Percentiles rank a stretch among this genome's conserved stretches.
phyloP scores from a whole-genome alignment of 108 stramenopile species.

The Nitzschia sp. region DNA sequence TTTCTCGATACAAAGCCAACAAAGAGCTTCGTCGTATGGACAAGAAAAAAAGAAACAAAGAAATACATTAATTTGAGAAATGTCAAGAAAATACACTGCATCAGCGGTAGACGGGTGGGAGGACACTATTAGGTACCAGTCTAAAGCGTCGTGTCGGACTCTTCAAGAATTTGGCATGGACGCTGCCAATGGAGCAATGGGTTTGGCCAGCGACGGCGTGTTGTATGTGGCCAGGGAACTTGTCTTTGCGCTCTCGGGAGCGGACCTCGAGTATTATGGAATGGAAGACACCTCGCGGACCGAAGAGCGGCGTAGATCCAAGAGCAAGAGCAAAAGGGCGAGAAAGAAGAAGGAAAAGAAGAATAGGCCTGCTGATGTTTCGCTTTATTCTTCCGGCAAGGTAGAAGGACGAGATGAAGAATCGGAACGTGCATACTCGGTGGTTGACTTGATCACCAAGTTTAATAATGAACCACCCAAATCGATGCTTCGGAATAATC shows the following conservation, averaged over 20 bases:
- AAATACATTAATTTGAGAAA: too few species aligned
- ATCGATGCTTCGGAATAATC: background rate
- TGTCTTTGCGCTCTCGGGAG: slow-evolving; percentile 3
- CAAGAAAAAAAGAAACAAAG: too few species aligned
- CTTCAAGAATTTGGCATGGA: background rate
- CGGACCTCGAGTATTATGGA: slow-evolving; percentile 3
- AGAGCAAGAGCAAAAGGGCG: background rate
- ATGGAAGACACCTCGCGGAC: background rate
- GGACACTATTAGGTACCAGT: too few species aligned
- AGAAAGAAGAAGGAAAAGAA: background rate
- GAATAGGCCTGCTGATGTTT: too few species aligned
- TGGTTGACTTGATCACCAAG: background rate
- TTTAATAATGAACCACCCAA: background rate
- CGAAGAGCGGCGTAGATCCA: too few species aligned
- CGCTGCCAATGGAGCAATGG: background rate
- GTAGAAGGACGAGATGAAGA: background rate
- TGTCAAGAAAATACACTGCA: too few species aligned
- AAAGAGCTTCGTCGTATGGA: too few species aligned
- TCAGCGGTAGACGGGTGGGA: too few species aligned
- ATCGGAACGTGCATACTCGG: background rate
- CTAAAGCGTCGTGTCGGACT: too few species aligned
- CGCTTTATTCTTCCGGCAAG: too few species aligned
- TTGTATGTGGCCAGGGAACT: background rate
- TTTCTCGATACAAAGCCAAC: too few species aligned
- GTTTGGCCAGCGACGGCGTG: background rate